phyloP scores from a whole-genome alignment of 306 rosid genomes.

The Notholithocarpus densiflorus region DNA sequence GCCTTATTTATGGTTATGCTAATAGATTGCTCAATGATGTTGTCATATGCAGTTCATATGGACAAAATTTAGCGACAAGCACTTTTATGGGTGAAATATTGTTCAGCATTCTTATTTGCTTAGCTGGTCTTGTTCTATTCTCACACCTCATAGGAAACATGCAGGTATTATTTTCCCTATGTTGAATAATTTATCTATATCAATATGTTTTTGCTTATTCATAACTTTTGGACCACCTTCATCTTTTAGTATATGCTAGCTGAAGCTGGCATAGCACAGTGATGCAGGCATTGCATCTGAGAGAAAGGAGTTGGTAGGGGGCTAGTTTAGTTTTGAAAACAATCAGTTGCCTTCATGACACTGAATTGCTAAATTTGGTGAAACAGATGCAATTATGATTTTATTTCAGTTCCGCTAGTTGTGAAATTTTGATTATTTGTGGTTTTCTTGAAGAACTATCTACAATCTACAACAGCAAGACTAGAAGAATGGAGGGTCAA shows the following conservation, averaged over 20 bases:
- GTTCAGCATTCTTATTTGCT: conserved; percentile 62
- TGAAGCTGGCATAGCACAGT: background rate
- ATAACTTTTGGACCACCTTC: background rate
- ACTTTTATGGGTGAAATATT: conserved; percentile 45
- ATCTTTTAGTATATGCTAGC: background rate
- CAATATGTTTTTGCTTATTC: background rate
- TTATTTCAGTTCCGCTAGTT: background rate
- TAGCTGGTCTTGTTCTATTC: conserved; percentile 69
- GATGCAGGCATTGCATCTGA: background rate
- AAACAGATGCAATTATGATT: background rate
- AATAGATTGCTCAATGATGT: background rate
- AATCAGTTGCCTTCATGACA: background rate
- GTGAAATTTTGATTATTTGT: background rate
- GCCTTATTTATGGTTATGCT: background rate
- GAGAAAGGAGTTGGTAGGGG: background rate
- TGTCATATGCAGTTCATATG: conserved; percentile 64
- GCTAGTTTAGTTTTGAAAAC: background rate
- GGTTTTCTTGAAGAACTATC: conserved; percentile 45
- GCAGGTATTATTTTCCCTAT: conserved; percentile 53
- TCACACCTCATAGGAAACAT: conserved; percentile 89
- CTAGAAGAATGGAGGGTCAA: conserved; percentile 87
- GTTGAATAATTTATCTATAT: background rate
- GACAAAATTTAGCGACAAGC: conserved; percentile 61
- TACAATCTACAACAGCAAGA: conserved; percentile 82
- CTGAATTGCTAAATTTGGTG: background rate